Evolutionary conservation across 805 yeast genomes (phyloP).

Genomic region (Wickerhamiella parazyma): DNA sequence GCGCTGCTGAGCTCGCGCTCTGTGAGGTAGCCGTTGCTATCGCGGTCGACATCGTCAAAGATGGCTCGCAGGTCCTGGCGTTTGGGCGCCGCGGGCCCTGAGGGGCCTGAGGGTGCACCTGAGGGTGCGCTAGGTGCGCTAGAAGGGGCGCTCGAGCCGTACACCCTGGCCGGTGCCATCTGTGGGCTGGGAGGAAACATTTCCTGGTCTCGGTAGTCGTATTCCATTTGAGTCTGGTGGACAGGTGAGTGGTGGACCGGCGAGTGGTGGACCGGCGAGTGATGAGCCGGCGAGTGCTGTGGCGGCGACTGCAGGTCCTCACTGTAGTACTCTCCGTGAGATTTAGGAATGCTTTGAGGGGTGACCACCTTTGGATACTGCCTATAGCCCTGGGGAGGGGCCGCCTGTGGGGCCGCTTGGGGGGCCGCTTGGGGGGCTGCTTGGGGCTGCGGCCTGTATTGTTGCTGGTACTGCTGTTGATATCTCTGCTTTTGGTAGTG

Average conservation of each 20-base stretch:
- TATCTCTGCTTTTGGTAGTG: not conserved
- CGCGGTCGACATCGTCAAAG: conserved; percentile 42
- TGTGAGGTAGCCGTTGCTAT: conserved; percentile 40
- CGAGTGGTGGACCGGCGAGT: not conserved
- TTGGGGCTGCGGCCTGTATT: not conserved
- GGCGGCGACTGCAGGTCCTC: not conserved
- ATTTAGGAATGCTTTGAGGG: not conserved
- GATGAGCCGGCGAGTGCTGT: not conserved
- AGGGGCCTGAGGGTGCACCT: not conserved
- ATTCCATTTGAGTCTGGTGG: not conserved
- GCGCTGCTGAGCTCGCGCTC: conserved; percentile 46
- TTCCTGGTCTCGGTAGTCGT: not conserved
- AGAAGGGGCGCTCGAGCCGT: not conserved
- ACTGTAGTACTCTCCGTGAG: not conserved
- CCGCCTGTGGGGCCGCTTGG: conserved; percentile 6
- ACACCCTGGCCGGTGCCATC: not conserved
- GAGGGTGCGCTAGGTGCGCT: too few relatives aligned
- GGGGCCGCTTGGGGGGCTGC: conserved; percentile 5
- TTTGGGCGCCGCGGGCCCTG: not conserved
- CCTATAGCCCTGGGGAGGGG: not conserved
- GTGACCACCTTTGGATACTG: not conserved
- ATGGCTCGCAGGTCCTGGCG: conserved; percentile 31
- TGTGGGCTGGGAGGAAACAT: not conserved
- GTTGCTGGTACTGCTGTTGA: conserved; percentile 1
- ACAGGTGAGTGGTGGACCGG: not conserved